Evolutionary conservation across 2,329 filamentous ascomycete species (phyloP).

Genomic region (Arthroderma uncinatum): DNA sequence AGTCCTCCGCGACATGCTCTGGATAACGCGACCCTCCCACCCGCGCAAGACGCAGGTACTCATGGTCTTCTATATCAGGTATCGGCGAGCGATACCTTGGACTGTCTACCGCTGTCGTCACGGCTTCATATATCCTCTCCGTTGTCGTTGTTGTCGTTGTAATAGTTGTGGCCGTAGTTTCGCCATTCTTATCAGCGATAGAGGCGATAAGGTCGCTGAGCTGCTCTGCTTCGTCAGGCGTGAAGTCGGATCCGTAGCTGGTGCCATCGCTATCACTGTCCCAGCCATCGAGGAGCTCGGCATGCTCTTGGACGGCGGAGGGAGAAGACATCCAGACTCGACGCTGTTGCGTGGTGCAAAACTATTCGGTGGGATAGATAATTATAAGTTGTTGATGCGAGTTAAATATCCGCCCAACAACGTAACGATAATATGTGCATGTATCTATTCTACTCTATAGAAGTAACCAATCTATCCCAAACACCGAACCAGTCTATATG

Average conservation of each 20-base stretch:
- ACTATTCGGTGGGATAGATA: too few relatives aligned
- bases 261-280: slow-evolving; percentile 15
- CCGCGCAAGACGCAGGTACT: neutral
- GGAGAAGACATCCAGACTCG: neutral
- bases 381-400: too few relatives aligned
- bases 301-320: neutral
- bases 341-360: neutral
- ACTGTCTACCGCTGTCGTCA: too few relatives aligned
- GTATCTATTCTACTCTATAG: neutral
- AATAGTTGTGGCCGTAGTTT: too few relatives aligned
- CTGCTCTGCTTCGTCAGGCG: slow-evolving; percentile 45
- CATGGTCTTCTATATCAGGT: slow-evolving; percentile 4
- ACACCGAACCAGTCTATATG: too few relatives aligned
- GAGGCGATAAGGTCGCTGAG: slow-evolving; percentile 35
- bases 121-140: too few relatives aligned
- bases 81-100: too few relatives aligned
- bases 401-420: too few relatives aligned
- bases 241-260: slow-evolving; percentile 53
- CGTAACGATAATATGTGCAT: too few relatives aligned
- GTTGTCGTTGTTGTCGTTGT: too few relatives aligned
- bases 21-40: neutral
- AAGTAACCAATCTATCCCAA: neutral
- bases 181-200: slow-evolving; percentile 18
- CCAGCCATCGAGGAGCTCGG: neutral
- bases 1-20: too few relatives aligned